Conservation (phyloP, 1,284 basidiomycete species). For the Ustanciosporium gigantosporum region DNA sequence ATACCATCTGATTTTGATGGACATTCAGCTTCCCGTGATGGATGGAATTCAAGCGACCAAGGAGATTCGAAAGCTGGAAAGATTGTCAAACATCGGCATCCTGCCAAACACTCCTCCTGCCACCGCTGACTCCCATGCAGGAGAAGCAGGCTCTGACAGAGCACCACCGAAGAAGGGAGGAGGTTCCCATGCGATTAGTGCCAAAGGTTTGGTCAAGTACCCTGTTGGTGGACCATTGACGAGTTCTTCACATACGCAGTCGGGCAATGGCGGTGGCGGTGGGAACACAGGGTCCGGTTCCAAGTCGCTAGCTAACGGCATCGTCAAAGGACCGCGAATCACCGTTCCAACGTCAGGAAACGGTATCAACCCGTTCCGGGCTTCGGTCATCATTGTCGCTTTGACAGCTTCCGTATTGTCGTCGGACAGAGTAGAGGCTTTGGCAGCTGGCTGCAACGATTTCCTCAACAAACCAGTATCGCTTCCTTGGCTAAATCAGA, state of each 20-base stretch:
- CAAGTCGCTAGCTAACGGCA: neutral
- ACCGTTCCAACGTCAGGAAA: neutral
- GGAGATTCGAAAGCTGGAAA: slow-evolving; percentile 87
- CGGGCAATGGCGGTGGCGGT: no score
- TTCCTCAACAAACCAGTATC: slow-evolving; percentile 98
- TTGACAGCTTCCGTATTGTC: slow-evolving; percentile 90
- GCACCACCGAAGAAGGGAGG: neutral
- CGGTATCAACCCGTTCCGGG: slow-evolving; percentile 69
- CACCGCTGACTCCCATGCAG: slow-evolving; percentile 4
- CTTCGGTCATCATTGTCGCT: slow-evolving; percentile 97
- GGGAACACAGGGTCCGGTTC: no score
- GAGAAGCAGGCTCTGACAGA: no score
- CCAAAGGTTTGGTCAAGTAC: neutral
- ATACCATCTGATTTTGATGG: slow-evolving; percentile 98
- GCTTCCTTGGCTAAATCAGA: slow-evolving; percentile 92
- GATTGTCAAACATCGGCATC: slow-evolving; percentile 70
- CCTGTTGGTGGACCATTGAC: neutral
- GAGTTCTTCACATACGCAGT: neutral
- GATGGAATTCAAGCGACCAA: slow-evolving; percentile 96
- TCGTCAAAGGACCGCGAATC: neutral
- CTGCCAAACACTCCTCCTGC: slow-evolving; percentile 69
- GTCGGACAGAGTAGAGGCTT: slow-evolving; percentile 88
- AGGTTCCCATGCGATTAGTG: neutral
- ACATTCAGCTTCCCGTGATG: slow-evolving; percentile 99
- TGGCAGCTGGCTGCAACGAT: slow-evolving; percentile 98